Conservation (phyloP, 805 yeast species). For the Isabelozyma pseudorhagii region DNA sequence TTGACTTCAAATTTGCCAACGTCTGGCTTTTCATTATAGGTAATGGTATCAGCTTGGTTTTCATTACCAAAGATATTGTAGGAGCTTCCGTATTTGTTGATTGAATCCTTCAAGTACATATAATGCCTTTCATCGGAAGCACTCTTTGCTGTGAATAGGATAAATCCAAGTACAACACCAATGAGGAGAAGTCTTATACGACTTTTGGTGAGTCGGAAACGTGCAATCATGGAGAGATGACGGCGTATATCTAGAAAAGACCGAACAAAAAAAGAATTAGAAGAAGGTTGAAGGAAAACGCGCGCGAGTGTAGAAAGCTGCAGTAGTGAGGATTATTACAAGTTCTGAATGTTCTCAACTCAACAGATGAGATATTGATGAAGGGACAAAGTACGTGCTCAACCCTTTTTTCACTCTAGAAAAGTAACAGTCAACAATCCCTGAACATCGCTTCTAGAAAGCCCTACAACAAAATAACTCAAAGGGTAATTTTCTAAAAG, state of each 20-base stretch:
- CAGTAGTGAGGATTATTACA: no score
- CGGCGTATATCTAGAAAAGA: not conserved
- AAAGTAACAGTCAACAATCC: not conserved
- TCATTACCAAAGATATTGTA: not conserved
- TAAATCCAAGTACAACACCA: not conserved
- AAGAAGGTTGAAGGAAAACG: not conserved
- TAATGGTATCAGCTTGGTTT: not conserved
- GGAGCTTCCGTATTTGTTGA: not conserved
- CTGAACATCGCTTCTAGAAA: not conserved
- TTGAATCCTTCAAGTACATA: not conserved
- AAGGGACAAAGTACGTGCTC: no score
- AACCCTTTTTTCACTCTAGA: no score
- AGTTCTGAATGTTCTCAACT: no score
- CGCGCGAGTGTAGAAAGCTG: not conserved
- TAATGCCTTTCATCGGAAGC: not conserved
- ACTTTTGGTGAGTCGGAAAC: not conserved
- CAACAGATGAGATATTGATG: no score
- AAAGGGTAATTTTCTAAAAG: not conserved
- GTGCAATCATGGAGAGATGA: not conserved
- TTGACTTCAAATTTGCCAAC: not conserved
- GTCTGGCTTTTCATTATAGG: not conserved
- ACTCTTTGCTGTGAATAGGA: not conserved
- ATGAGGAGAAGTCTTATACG: not conserved
- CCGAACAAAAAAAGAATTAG: no score
- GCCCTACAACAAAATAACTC: not conserved